These are phyloP conservation scores for Saprolegnia parasitica DNA, from an alignment of 352 stramenopile species.

Conservation along the genomic window DNA sequence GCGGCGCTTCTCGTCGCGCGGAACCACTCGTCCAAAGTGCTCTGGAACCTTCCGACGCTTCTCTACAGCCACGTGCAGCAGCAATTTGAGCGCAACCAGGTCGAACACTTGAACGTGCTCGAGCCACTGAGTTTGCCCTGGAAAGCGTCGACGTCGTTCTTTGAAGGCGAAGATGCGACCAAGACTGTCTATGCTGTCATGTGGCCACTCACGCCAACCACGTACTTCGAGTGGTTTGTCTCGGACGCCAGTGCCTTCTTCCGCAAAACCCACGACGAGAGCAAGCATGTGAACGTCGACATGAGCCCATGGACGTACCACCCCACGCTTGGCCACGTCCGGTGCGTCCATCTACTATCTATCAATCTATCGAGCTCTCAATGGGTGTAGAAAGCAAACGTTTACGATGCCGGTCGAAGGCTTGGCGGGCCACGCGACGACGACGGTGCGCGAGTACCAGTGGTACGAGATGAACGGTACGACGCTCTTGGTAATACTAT, in stretches of 20 bases:
- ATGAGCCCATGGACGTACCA: slow-evolving; percentile 26
- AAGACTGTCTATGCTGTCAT: slow-evolving; percentile 3
- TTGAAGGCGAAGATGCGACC: not conserved
- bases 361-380: not conserved
- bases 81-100: slow-evolving; percentile 13
- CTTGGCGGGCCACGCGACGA: not conserved
- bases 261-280: not conserved
- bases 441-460: slow-evolving; percentile 7
- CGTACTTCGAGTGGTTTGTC: slow-evolving; percentile 15
- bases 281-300: slow-evolving; percentile 5
- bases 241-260: slow-evolving; percentile 15
- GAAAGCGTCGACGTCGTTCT: not conserved
- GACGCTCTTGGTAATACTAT: not conserved
- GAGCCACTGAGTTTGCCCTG: slow-evolving; percentile 1
- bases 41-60: slow-evolving; percentile 21
- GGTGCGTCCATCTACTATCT: not conserved
- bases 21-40: slow-evolving; percentile 18
- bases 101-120: slow-evolving; percentile 9
- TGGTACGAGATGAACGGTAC: slow-evolving; percentile 5
- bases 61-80: slow-evolving; percentile 9
- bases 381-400: slow-evolving; percentile 9
- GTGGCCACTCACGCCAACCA: slow-evolving; percentile 17
- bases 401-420: slow-evolving; percentile 17
- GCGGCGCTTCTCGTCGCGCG: slow-evolving; percentile 1
- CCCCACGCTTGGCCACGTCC: slow-evolving; percentile 16